These are phyloP conservation scores for Phyllosticta ampelicida DNA, from an alignment of 2,329 filamentous ascomycete species.

Conservation along the genomic window DNA sequence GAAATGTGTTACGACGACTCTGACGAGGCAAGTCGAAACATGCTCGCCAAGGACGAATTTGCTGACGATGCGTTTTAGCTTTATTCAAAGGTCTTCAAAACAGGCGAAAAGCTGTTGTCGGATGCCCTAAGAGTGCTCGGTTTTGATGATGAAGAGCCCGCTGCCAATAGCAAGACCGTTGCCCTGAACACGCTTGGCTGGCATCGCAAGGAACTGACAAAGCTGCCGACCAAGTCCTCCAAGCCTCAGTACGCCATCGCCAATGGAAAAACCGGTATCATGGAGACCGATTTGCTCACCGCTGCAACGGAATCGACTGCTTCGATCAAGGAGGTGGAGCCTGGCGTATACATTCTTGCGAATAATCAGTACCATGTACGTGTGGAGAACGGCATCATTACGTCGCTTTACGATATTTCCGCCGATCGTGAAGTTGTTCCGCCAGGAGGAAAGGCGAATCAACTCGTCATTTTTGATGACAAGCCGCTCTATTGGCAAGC, in stretches of 20 bases:
- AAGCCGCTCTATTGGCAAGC: conserved; percentile 97
- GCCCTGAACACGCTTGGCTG: conserved; percentile 83
- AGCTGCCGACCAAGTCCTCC: conserved; percentile 35
- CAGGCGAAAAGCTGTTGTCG: conserved; percentile 59
- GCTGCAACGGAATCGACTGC: conserved; percentile 23
- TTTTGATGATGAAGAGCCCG: conserved; percentile 38
- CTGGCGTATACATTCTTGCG: conserved; percentile 63
- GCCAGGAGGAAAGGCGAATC: conserved; percentile 65
- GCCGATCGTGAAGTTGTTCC: conserved; percentile 69
- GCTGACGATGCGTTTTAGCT: conserved; percentile 37
- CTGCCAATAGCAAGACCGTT: conserved; percentile 34
- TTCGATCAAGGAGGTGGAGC: conserved; percentile 39
- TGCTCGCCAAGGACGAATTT: background rate
- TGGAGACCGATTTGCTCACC: conserved; percentile 23
- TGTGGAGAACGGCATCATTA: conserved; percentile 66
- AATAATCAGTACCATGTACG: conserved; percentile 68
- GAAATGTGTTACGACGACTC: conserved; percentile 98
- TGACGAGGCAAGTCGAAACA: conserved; percentile 45
- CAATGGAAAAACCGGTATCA: conserved; percentile 36
- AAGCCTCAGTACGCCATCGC: conserved; percentile 29
- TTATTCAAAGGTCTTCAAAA: conserved; percentile 73
- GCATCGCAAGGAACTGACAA: conserved; percentile 64
- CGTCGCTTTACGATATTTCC: conserved; percentile 67
- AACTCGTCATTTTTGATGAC: conserved; percentile 91
- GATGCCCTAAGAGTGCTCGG: conserved; percentile 60